These are phyloP conservation scores for Puya raimondii DNA, from an alignment of 176 grass and related monocot species.

Conservation along the genomic window DNA sequence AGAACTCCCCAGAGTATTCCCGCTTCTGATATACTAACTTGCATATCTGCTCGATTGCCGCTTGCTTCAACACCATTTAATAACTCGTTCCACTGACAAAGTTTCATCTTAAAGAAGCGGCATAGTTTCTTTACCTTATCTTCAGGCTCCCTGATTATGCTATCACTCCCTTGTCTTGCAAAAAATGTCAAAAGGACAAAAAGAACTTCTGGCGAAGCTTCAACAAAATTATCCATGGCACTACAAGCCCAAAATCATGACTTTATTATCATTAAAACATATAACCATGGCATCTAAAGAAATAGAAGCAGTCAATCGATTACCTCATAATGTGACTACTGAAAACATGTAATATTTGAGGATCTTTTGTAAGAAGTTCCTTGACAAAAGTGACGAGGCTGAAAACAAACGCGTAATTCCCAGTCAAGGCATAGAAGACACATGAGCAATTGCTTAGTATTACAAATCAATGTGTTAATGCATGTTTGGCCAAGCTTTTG, in stretches of 20 bases:
- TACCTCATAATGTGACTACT: conserved; percentile 66
- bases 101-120: conserved; percentile 46
- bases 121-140: conserved; percentile 36
- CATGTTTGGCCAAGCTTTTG: no score
- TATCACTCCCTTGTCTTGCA: conserved; percentile 32
- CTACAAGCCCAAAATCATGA: conserved; percentile 25
- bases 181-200: conserved; percentile 62
- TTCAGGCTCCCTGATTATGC: conserved; percentile 29
- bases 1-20: conserved; percentile 74
- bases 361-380: conserved; percentile 45
- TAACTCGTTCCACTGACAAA: conserved; percentile 42
- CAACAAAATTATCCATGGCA: conserved; percentile 56
- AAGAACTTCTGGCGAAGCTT: conserved; percentile 50
- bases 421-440: not conserved
- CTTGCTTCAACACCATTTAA: conserved; percentile 25
- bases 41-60: conserved; percentile 23
- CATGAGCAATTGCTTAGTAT: not conserved
- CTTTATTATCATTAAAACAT: not conserved
- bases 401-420: conserved; percentile 12
- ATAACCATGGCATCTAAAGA: conserved; percentile 4
- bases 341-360: conserved; percentile 46
- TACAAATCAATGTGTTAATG: not conserved
- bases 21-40: conserved; percentile 43
- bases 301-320: conserved; percentile 8
- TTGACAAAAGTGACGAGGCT: conserved; percentile 45